Evolutionary conservation across 331 rosid species (phyloP).

Genomic region (Cucumis variabilis): DNA sequence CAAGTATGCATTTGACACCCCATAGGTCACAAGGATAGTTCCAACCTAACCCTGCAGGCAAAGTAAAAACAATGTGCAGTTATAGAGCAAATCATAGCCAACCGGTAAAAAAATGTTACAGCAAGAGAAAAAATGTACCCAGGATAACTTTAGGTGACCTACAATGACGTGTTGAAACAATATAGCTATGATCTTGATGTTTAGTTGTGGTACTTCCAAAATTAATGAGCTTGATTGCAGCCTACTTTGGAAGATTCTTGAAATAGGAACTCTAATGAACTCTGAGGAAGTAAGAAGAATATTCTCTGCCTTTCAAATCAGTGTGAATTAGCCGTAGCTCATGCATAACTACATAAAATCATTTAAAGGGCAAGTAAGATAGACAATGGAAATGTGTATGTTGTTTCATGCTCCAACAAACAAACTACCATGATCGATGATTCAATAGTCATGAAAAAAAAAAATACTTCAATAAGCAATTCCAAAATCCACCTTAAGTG

Average conservation of each 20-base stretch:
- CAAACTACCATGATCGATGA: background rate
- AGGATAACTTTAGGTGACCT: constrained; percentile 84
- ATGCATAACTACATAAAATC: constrained; percentile 73
- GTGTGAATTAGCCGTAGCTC: constrained; percentile 80
- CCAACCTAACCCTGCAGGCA: constrained; percentile 79
- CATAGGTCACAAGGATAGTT: constrained; percentile 81
- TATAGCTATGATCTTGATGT: constrained; percentile 80
- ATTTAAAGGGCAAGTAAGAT: constrained; percentile 12
- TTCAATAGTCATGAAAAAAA: background rate
- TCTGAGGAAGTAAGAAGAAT: constrained; percentile 76
- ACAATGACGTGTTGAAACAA: constrained; percentile 87
- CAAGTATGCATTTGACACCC: constrained; percentile 84
- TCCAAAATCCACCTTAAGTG: constrained; percentile 32
- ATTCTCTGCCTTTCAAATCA: constrained; percentile 85
- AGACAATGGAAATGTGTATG: background rate
- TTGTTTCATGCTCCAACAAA: background rate
- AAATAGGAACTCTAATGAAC: constrained; percentile 71
- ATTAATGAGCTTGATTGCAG: constrained; percentile 81
- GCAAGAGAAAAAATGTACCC: constrained; percentile 49
- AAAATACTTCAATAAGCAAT: constrained; percentile 11
- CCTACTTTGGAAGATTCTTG: constrained; percentile 78
- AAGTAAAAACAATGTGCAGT: constrained; percentile 7
- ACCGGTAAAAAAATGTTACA: background rate
- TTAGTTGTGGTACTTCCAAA: constrained; percentile 83
- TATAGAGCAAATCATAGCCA: background rate